Evolutionary conservation across 768 basidiomycete species (phyloP).

Genomic region (Candolleomyces eurysporus): DNA sequence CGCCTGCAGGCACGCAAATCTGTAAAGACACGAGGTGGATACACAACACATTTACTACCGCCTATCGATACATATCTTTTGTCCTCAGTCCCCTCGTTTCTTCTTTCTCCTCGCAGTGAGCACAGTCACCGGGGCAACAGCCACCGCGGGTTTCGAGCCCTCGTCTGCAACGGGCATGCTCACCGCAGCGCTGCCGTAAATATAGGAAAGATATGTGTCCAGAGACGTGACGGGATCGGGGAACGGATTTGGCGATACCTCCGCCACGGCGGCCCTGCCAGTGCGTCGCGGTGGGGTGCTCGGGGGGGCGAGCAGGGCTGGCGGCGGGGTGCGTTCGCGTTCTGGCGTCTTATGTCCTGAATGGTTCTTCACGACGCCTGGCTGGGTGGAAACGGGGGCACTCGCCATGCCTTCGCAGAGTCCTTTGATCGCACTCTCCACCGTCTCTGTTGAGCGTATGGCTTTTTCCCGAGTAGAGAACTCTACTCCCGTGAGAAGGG

Average conservation of each 20-base stretch:
- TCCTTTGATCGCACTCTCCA: constrained; percentile 67
- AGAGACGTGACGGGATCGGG: constrained; percentile 61
- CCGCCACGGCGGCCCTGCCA: constrained; percentile 23
- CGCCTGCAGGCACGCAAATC: neutral
- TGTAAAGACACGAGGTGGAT: neutral
- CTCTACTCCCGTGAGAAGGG: constrained; percentile 72
- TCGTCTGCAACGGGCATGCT: constrained; percentile 40
- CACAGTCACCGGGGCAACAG: constrained; percentile 42
- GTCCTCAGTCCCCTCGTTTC: constrained; percentile 29
- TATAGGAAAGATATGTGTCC: constrained; percentile 57
- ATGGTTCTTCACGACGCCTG: constrained; percentile 13
- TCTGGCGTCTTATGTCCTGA: constrained; percentile 36
- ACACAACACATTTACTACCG: neutral
- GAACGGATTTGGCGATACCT: constrained; percentile 65
- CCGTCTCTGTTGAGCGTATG: constrained; percentile 64
- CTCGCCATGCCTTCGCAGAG: constrained; percentile 63
- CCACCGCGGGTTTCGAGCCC: neutral
- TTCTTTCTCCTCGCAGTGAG: constrained; percentile 60
- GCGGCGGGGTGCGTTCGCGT: constrained; percentile 14
- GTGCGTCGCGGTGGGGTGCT: constrained; percentile 45
- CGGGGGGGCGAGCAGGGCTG: constrained; percentile 40
- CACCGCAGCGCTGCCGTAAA: constrained; percentile 58
- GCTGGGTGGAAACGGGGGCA: constrained; percentile 16
- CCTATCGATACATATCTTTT: too few relatives aligned
- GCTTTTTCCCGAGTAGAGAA: constrained; percentile 69